phyloP scores from a whole-genome alignment of 805 yeast genomes.

The Ogataea naganishii region DNA sequence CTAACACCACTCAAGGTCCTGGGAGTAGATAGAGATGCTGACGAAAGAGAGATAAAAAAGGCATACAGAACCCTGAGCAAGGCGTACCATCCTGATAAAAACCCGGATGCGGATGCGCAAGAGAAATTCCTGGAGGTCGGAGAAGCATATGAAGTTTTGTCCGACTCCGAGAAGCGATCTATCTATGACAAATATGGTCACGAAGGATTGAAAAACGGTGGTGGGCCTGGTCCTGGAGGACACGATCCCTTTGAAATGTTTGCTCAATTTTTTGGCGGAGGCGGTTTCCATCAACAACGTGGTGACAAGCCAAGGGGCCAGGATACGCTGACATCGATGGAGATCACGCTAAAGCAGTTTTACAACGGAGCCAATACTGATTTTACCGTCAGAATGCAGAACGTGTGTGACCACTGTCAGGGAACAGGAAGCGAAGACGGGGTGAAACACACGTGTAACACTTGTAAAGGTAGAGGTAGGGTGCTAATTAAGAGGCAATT shows the following conservation, averaged over 20 bases:
- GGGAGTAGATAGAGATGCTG: conserved; percentile 62
- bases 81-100: conserved; percentile 93
- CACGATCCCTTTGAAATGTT: conserved; percentile 47
- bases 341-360: conserved; percentile 53
- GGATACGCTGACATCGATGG: conserved; percentile 47
- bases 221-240: conserved; percentile 34
- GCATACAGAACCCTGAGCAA: conserved; percentile 79
- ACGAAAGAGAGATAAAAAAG: conserved; percentile 72
- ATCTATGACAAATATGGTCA: conserved; percentile 73
- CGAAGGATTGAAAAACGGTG: conserved; percentile 60
- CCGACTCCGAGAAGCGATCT: conserved; percentile 58
- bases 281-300: conserved; percentile 22
- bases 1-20: conserved; percentile 43
- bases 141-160: conserved; percentile 83
- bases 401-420: conserved; percentile 66
- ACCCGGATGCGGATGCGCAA: conserved; percentile 75
- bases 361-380: conserved; percentile 60
- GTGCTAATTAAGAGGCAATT: conserved; percentile 58
- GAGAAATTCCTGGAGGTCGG: conserved; percentile 84
- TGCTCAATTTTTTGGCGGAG: conserved; percentile 50
- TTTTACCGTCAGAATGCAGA: conserved; percentile 58
- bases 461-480: conserved; percentile 74
- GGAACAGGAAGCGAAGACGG: conserved; percentile 88
- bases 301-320: conserved; percentile 51
- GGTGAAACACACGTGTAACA: conserved; percentile 49